These are phyloP conservation scores for Pestalotiopsis sp. DNA, from an alignment of 2,329 filamentous ascomycete genomes.

Conservation along the genomic window DNA sequence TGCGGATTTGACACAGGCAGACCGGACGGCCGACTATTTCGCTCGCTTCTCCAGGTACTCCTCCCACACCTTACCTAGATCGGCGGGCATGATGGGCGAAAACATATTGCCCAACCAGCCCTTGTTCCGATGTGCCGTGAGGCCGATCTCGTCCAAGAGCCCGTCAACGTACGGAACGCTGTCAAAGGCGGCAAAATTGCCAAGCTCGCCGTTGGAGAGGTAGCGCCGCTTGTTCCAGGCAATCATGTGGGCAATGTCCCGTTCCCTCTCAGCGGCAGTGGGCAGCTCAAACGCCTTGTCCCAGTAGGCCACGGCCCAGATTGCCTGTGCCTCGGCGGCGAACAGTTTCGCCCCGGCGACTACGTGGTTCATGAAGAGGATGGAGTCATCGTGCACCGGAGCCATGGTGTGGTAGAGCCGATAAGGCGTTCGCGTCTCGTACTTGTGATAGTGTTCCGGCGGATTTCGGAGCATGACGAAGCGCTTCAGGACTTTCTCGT, in stretches of 20 bases:
- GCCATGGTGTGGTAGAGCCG: conserved; percentile 28
- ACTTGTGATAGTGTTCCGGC: conserved; percentile 25
- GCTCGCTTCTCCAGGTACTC: conserved; percentile 23
- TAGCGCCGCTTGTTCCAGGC: conserved; percentile 31
- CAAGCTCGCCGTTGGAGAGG: conserved; percentile 27
- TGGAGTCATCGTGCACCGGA: conserved; percentile 27
- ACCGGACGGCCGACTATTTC: background rate
- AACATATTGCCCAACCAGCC: conserved; percentile 30
- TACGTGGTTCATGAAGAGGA: conserved; percentile 29
- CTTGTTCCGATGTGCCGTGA: conserved; percentile 27
- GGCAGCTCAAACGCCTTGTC: conserved; percentile 26
- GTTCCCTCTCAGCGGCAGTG: conserved; percentile 21
- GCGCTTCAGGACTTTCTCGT: conserved; percentile 22
- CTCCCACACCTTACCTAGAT: conserved; percentile 23
- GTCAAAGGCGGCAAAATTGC: conserved; percentile 30
- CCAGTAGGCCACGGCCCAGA: conserved; percentile 29
- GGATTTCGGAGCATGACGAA: conserved; percentile 29
- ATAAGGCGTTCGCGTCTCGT: conserved; percentile 24
- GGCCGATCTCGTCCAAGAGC: conserved; percentile 28
- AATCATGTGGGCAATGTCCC: conserved; percentile 24
- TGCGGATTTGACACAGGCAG: no score
- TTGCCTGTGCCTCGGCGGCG: conserved; percentile 28
- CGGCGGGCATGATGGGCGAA: conserved; percentile 24
- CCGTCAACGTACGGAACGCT: conserved; percentile 29
- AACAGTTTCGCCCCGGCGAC: conserved; percentile 26